These are phyloP conservation scores for Trichophaea hybrida DNA, from an alignment of 2,329 filamentous ascomycete genomes.

Conservation along the genomic window DNA sequence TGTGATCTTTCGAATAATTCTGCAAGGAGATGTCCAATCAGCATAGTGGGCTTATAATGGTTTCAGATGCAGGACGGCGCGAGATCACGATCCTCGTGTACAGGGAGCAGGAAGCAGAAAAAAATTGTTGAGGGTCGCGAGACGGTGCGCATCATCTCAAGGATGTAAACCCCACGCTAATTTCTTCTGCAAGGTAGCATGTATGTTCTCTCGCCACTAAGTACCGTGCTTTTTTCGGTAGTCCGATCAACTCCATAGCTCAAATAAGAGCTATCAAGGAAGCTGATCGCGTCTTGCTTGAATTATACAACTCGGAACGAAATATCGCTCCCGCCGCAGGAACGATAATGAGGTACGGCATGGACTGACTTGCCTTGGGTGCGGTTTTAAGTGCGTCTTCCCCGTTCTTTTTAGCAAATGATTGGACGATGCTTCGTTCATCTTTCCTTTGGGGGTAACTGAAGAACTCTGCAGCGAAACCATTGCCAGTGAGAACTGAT, in stretches of 20 bases:
- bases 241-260: not conserved
- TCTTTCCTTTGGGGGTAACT: constrained; percentile 36
- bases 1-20: constrained; percentile 61
- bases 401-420: constrained; percentile 56
- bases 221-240: not conserved
- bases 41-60: not conserved
- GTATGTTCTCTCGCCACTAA: too few relatives aligned
- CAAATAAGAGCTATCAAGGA: not conserved
- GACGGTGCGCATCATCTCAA: not conserved
- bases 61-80: not conserved
- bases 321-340: too few relatives aligned
- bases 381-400: constrained; percentile 68
- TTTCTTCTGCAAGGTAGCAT: not conserved
- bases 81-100: not conserved
- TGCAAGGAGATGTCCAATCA: constrained; percentile 29
- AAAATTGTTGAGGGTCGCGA: not conserved
- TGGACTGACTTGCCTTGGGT: constrained; percentile 52
- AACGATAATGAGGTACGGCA: not conserved
- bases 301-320: too few relatives aligned
- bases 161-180: not conserved
- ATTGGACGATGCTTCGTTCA: constrained; percentile 48
- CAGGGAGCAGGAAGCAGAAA: not conserved
- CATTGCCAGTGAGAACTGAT: constrained; percentile 45
- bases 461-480: constrained; percentile 52
- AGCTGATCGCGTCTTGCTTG: too few relatives aligned